Percentiles rank a stretch among this genome's conserved stretches.
phyloP scores from a whole-genome alignment of 2,329 filamentous ascomycete species.

The Thelonectria rubi region DNA sequence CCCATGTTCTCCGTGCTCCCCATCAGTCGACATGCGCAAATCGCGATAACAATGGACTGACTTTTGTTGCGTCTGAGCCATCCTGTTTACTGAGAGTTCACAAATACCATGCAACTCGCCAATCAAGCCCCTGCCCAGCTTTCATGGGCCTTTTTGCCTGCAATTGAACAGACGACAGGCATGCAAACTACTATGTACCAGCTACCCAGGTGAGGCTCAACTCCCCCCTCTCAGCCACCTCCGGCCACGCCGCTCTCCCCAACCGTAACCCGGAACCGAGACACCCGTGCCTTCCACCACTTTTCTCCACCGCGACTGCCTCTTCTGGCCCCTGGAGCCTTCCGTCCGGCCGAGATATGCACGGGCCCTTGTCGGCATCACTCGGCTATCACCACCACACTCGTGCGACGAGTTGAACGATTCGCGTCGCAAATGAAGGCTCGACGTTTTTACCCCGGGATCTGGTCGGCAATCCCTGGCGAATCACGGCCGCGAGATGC shows the following conservation, averaged over 20 bases:
- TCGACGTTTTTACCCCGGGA: slow-evolving; percentile 32
- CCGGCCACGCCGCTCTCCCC: slow-evolving; percentile 28
- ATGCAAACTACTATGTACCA: neutral
- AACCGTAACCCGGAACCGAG: slow-evolving; percentile 28
- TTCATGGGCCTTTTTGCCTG: neutral
- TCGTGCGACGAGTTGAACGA: neutral
- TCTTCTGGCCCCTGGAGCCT: slow-evolving; percentile 21
- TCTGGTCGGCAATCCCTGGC: slow-evolving; percentile 32
- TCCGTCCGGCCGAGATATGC: slow-evolving; percentile 41
- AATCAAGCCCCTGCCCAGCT: neutral
- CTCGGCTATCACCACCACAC: slow-evolving; percentile 35
- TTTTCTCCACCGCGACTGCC: slow-evolving; percentile 25
- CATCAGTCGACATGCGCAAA: neutral
- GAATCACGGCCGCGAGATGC: slow-evolving; percentile 27
- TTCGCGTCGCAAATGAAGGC: neutral
- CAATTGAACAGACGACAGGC: neutral
- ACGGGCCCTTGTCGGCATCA: slow-evolving; percentile 43
- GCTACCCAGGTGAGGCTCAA: slow-evolving; percentile 9
- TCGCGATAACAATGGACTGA: slow-evolving; percentile 10
- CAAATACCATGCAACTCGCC: neutral
- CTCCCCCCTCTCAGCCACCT: slow-evolving; percentile 21
- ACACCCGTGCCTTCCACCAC: slow-evolving; percentile 18
- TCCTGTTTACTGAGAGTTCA: too few species aligned
- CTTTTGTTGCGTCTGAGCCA: neutral
- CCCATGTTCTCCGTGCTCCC: too few species aligned